Conservation (phyloP, 148 eudicot species). For the Spergularia bocconei region DNA sequence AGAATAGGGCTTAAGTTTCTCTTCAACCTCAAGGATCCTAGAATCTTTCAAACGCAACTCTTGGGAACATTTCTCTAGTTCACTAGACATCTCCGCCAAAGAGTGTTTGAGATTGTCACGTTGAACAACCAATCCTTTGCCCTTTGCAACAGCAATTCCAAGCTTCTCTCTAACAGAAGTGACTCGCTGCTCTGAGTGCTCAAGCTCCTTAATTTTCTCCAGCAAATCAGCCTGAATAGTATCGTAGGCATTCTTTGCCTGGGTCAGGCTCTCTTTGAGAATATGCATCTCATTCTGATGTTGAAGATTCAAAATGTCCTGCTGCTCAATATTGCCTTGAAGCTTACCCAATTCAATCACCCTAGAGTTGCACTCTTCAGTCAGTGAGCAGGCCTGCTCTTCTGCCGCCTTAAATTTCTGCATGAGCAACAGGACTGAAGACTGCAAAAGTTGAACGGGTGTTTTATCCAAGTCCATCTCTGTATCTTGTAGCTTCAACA, state of each 20-base stretch:
- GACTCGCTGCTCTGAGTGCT: slow-evolving; percentile 87
- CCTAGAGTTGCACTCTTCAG: slow-evolving; percentile 31
- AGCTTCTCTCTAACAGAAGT: slow-evolving; percentile 89
- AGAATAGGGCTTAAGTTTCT: slow-evolving; percentile 75
- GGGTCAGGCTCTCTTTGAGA: slow-evolving; percentile 62
- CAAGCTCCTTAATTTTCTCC: slow-evolving; percentile 67
- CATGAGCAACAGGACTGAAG: slow-evolving; percentile 48
- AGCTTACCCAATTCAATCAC: slow-evolving; percentile 44
- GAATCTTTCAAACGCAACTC: slow-evolving; percentile 72
- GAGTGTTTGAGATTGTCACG: slow-evolving; percentile 93
- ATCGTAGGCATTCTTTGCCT: slow-evolving; percentile 41
- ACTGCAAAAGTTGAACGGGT: slow-evolving; percentile 42
- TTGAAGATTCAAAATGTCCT: slow-evolving; percentile 41
- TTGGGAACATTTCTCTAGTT: slow-evolving; percentile 68
- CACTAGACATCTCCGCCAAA: slow-evolving; percentile 71
- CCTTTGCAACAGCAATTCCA: slow-evolving; percentile 93
- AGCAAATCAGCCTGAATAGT: slow-evolving; percentile 39
- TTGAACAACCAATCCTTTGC: slow-evolving; percentile 92
- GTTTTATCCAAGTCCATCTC: slow-evolving; percentile 37
- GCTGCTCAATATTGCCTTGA: slow-evolving; percentile 48
- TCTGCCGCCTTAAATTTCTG: slow-evolving; percentile 60
- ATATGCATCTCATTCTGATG: slow-evolving; percentile 59
- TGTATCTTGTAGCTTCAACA: slow-evolving; percentile 39
- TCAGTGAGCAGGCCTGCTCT: slow-evolving; percentile 35
- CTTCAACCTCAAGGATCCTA: slow-evolving; percentile 72